Conservation (phyloP, 2,329 filamentous ascomycete genomes). For the Colletotrichum endophyticum region DNA sequence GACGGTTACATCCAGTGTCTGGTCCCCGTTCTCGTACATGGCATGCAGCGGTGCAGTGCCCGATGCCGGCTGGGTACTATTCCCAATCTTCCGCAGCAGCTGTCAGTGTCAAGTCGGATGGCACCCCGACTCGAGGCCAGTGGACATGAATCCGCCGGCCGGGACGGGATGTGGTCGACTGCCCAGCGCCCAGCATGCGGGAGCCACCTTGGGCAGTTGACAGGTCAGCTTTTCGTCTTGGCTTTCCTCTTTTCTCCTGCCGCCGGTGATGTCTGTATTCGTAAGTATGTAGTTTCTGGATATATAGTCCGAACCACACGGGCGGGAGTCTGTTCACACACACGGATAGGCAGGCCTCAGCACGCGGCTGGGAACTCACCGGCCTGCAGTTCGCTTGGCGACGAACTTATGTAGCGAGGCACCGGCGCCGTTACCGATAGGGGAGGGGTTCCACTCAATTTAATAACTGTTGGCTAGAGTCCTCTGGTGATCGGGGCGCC, state of each 20-base stretch:
- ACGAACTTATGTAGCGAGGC: conserved; percentile 4
- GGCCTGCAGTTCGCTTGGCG: not conserved
- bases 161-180: not conserved
- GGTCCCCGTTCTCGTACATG: not conserved
- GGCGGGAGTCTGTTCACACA: not conserved
- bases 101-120: not conserved
- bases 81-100: not conserved
- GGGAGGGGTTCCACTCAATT: not conserved
- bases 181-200: not conserved
- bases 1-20: not conserved
- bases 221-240: not conserved
- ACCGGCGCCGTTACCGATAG: conserved; percentile 12
- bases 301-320: not conserved
- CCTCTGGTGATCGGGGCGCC: not conserved
- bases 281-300: not conserved
- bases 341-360: not conserved
- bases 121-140: not conserved
- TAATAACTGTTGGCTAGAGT: not conserved
- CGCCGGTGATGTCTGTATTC: not conserved
- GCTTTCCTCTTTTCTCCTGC: not conserved
- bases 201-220: not conserved
- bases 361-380: not conserved
- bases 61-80: not conserved
- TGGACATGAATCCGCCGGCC: not conserved
- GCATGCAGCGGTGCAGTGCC: conserved; percentile 7